Evolutionary conservation across 2,329 filamentous ascomycete genomes (phyloP), one percentile per base, ranked within the genome.

Genomic region (Torrubiellomyces zombiae): DNA sequence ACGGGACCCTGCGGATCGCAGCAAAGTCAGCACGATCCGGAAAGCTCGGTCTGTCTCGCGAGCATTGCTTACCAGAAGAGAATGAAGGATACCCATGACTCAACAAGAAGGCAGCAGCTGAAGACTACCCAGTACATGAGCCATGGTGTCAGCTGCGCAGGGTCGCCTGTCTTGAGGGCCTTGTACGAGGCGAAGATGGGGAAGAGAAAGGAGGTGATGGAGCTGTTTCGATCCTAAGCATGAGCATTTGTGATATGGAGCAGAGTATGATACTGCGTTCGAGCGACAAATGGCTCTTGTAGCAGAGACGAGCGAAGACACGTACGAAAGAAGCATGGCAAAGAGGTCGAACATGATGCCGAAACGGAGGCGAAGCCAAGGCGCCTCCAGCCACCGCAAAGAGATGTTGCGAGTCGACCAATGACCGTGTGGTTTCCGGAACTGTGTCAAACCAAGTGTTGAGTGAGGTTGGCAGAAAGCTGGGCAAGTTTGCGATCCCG

Each of bases 111-210:
- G 40, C 75, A 70, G 48, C 80, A 75, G 32, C 80, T 79, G 36
- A 94, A 68, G 14, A 93, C 82, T 32, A 93, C 82, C 78, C 86
- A 98, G 66, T 95, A 98, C 78, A 95, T 95, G 37, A 95, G 69
- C 89, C 89, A 98, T 74, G 86, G 86, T 35, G 81, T 81, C 31
- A 94, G 66, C 46, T 91, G 74, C 18, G 81, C 75, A 3, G 85
- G 83, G 50, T 94, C 81, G 26, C 78, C 77, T 10, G 82, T 85
- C 56, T 89, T 86, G 45, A 98, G 76, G 24, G 89, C 86, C 62
- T 95, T 95, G 67, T 94, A 95, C 35, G 86, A 93, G 38, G 86
- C 85, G 56, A 93, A 95, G 35, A 94, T 72, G 25, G 89, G 89
- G 48, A 95, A 91, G 46, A 94, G 72, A 46, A 92, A 83, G 28